Percentiles rank a stretch among this genome's conserved stretches.
Evolutionary conservation across 2,329 filamentous ascomycete genomes (phyloP).

Genomic region (Arthroderma sp.): DNA sequence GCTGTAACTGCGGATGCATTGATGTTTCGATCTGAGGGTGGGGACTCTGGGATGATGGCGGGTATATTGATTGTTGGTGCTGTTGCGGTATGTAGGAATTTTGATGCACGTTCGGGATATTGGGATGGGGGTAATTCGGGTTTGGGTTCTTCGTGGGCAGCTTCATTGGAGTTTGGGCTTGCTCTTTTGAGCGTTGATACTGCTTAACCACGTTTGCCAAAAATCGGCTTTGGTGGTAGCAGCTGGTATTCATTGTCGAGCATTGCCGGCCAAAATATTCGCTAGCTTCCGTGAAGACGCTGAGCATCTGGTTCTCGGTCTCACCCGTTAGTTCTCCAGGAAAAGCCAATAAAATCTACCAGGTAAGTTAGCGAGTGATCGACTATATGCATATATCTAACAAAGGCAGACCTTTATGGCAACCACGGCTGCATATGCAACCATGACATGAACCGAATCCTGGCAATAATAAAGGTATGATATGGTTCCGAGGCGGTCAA

Average conservation of each 20-base stretch:
- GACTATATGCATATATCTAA: background rate
- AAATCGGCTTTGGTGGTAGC: constrained; percentile 12
- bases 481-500: constrained; percentile 13
- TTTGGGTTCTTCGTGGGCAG: background rate
- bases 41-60: background rate
- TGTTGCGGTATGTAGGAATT: background rate
- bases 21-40: background rate
- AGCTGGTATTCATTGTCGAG: constrained; percentile 12
- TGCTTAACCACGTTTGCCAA: constrained; percentile 13
- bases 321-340: constrained; percentile 10
- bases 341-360: constrained; percentile 12
- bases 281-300: constrained; percentile 10
- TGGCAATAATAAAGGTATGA: constrained; percentile 28
- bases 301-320: constrained; percentile 9
- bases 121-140: background rate
- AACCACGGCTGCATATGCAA: constrained; percentile 30
- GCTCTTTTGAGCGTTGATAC: constrained; percentile 11
- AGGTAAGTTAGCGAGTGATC: background rate
- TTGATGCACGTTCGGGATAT: background rate
- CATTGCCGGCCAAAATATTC: constrained; percentile 10
- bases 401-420: constrained; percentile 20
- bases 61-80: background rate
- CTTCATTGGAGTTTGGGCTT: constrained; percentile 3
- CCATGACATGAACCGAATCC: constrained; percentile 33
- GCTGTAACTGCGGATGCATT: background rate